Percentiles rank a stretch among this genome's conserved stretches.
These are phyloP conservation scores for Dichotomocladium elegans DNA, from an alignment of 371 early-diverging fungal genomes.

Conservation along the genomic window DNA sequence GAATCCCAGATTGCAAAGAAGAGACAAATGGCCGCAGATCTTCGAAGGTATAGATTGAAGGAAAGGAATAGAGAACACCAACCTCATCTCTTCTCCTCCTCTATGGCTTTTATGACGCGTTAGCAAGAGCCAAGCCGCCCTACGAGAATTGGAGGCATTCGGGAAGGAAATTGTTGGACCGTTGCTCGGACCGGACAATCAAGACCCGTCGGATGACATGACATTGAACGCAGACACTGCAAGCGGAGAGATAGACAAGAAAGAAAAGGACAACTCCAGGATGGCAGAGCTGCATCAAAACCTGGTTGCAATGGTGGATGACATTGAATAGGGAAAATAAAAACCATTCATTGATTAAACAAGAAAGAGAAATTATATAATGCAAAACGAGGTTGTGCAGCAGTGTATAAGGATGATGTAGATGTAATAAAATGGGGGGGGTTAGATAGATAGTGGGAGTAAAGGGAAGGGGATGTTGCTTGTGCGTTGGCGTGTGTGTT, in stretches of 20 bases:
- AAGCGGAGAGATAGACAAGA: not conserved
- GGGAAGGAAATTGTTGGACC: constrained; percentile 9
- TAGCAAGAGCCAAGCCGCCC: constrained; percentile 20
- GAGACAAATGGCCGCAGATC: constrained; percentile 41
- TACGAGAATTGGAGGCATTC: constrained; percentile 11
- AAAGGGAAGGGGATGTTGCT: too few species aligned
- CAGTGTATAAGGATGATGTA: too few species aligned
- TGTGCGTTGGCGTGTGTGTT: too few species aligned
- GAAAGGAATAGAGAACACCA: too few species aligned
- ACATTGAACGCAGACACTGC: not conserved
- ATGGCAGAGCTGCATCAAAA: not conserved
- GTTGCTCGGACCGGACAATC: not conserved
- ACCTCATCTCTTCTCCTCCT: not conserved
- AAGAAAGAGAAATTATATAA: too few species aligned
- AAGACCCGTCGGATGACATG: not conserved
- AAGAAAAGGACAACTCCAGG: not conserved
- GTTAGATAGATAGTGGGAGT: too few species aligned
- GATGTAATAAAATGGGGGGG: too few species aligned
- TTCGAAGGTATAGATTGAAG: constrained; percentile 37
- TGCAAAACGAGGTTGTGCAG: too few species aligned
- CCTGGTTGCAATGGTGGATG: not conserved
- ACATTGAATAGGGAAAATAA: constrained; percentile 7
- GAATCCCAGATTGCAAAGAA: constrained; percentile 64
- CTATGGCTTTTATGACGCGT: not conserved
- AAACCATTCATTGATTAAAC: too few species aligned